Conservation (phyloP, 1,139 yeast species). For the Blastobotrys serpentis region DNA sequence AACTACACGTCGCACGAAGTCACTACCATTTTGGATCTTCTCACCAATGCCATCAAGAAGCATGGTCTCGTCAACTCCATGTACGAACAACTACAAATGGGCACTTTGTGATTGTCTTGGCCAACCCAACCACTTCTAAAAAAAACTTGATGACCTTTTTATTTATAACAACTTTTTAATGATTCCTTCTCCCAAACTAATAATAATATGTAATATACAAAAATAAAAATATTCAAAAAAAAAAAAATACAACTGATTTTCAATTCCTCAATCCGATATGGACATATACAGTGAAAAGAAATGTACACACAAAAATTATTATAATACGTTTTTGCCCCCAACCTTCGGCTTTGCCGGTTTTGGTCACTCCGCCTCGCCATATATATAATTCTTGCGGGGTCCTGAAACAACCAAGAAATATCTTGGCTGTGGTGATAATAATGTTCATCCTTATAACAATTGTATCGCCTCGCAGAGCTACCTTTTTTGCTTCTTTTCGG, state of each 20-base stretch:
- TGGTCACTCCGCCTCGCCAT: neutral
- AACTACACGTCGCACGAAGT: conserved; percentile 1
- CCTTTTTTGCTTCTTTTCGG: neutral
- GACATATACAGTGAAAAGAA: no score
- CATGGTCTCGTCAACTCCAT: conserved; percentile 6
- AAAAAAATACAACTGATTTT: no score
- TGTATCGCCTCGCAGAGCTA: neutral
- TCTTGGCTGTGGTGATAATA: no score
- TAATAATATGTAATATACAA: no score
- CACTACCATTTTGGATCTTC: conserved; percentile 1
- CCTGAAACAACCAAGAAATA: no score
- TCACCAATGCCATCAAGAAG: conserved; percentile 1
- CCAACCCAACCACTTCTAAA: neutral
- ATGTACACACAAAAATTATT: no score
- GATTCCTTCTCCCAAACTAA: conserved; percentile 1
- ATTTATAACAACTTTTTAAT: conserved; percentile 4
- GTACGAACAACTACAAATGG: conserved; percentile 10
- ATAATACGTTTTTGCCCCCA: neutral
- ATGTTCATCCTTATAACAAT: neutral
- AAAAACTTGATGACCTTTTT: neutral
- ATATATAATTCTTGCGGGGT: neutral
- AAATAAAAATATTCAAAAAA: no score
- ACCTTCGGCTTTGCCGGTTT: no score
- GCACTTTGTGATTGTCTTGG: conserved; percentile 8
- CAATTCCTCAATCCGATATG: no score